A percentile compares a stretch with the other conserved stretches of the same genome.
These are phyloP conservation scores for Excoecaria cochinchinensis DNA, from an alignment of 345 rosid genomes.

Conservation along the genomic window DNA sequence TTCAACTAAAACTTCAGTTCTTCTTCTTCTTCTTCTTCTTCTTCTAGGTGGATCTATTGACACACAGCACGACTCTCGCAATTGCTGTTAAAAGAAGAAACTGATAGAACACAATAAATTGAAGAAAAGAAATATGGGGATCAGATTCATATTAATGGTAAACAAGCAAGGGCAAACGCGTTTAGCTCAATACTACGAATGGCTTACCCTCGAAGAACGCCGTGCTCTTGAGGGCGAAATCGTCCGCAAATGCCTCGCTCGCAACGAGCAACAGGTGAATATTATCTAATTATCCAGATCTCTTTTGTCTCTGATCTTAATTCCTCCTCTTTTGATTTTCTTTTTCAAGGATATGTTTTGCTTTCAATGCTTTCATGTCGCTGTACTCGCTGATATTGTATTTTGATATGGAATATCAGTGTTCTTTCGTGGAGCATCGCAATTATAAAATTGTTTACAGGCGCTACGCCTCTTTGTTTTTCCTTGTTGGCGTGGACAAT, in stretches of 20 bases:
- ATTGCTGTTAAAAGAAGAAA: not conserved
- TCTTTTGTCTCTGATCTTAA: not conserved
- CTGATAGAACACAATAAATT: too few species aligned
- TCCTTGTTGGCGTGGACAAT: slow-evolving; percentile 93
- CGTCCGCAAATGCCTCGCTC: slow-evolving; percentile 99
- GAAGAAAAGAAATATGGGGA: slow-evolving; percentile 54
- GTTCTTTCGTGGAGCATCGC: slow-evolving; percentile 98
- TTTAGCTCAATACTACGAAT: slow-evolving; percentile 95
- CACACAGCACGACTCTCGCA: not conserved
- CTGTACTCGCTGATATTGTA: not conserved
- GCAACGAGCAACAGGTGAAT: slow-evolving; percentile 84
- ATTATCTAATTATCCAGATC: not conserved
- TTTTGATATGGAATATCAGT: slow-evolving; percentile 40
- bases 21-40: not conserved
- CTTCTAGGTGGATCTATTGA: not conserved
- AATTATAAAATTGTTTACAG: slow-evolving; percentile 93
- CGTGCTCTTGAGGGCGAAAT: slow-evolving; percentile 99
- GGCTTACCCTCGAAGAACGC: slow-evolving; percentile 96
- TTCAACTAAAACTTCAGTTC: not conserved
- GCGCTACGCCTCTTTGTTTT: slow-evolving; percentile 91
- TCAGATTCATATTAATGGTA: slow-evolving; percentile 95
- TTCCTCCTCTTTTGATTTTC: not conserved
- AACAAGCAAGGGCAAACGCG: slow-evolving; percentile 99
- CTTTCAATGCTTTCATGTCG: not conserved
- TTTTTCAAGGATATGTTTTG: not conserved